phyloP scores from a whole-genome alignment of 2,329 filamentous ascomycete genomes.

The Harringtonia lauricola region DNA sequence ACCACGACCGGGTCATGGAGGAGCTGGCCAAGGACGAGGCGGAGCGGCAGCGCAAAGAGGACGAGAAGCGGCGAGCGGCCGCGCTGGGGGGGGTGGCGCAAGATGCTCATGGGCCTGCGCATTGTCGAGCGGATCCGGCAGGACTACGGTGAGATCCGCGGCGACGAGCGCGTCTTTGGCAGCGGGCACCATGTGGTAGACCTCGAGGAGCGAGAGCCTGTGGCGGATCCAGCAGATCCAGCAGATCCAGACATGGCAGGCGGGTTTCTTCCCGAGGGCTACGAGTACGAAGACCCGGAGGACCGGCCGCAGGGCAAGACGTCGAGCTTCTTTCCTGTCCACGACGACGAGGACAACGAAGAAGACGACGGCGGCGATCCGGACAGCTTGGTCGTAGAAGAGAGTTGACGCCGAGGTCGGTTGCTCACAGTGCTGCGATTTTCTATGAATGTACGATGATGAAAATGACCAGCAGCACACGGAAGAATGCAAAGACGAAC shows the following conservation, averaged over 20 bases:
- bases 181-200: slow-evolving; percentile 27
- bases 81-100: slow-evolving; percentile 73
- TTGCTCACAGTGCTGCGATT: too few species aligned
- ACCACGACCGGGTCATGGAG: slow-evolving; percentile 62
- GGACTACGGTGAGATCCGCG: slow-evolving; percentile 59
- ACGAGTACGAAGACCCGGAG: slow-evolving; percentile 34
- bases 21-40: slow-evolving; percentile 69
- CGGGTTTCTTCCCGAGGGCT: slow-evolving; percentile 49
- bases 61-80: slow-evolving; percentile 67
- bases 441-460: too few species aligned
- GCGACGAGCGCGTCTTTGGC: slow-evolving; percentile 35
- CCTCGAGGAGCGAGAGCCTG: background rate
- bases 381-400: background rate
- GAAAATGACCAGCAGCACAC: too few species aligned
- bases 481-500: too few species aligned
- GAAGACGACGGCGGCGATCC: slow-evolving; percentile 16
- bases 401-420: background rate
- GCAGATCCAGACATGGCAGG: slow-evolving; percentile 44
- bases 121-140: slow-evolving; percentile 67
- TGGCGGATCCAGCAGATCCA: background rate
- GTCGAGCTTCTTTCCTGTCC: slow-evolving; percentile 37
- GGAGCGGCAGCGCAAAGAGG: slow-evolving; percentile 66
- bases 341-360: slow-evolving; percentile 30
- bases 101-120: slow-evolving; percentile 73
- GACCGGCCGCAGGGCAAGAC: slow-evolving; percentile 17